Conservation (phyloP, 176 grass and related monocot genomes). For the Luzula sylvatica region DNA sequence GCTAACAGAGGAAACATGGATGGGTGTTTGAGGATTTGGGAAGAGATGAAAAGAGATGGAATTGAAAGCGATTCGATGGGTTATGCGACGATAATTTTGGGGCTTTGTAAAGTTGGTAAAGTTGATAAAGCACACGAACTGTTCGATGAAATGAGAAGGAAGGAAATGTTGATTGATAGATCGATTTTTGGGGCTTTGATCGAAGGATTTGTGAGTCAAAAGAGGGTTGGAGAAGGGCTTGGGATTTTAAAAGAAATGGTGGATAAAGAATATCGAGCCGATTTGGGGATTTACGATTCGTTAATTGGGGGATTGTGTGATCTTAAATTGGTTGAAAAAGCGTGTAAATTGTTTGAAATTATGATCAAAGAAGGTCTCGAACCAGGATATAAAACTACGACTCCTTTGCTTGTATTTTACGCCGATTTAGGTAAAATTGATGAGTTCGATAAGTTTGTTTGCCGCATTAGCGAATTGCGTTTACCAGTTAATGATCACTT, state of each 20-base stretch:
- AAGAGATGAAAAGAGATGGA: slow-evolving; percentile 62
- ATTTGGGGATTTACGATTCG: slow-evolving; percentile 62
- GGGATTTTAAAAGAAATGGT: slow-evolving; percentile 66
- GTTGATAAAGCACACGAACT: slow-evolving; percentile 44
- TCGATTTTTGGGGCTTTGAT: slow-evolving; percentile 48
- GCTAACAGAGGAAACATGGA: slow-evolving; percentile 50
- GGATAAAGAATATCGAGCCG: slow-evolving; percentile 53
- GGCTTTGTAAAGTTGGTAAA: slow-evolving; percentile 49
- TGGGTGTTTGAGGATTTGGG: slow-evolving; percentile 71
- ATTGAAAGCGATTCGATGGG: slow-evolving; percentile 50
- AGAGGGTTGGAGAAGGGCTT: slow-evolving; percentile 47
- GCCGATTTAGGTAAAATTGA: slow-evolving; percentile 49
- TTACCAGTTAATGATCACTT: slow-evolving; percentile 50
- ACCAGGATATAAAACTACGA: slow-evolving; percentile 43
- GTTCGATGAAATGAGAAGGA: slow-evolving; percentile 59
- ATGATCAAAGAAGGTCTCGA: slow-evolving; percentile 45
- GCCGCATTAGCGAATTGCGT: slow-evolving; percentile 34
- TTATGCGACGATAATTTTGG: slow-evolving; percentile 51
- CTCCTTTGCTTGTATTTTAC: slow-evolving; percentile 51
- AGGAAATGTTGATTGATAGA: slow-evolving; percentile 57
- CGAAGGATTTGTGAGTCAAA: slow-evolving; percentile 36
- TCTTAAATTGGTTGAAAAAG: slow-evolving; percentile 51
- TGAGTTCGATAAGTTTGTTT: slow-evolving; percentile 38
- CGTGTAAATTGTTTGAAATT: slow-evolving; percentile 58
- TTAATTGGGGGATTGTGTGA: slow-evolving; percentile 64